phyloP scores from a whole-genome alignment of 2,329 filamentous ascomycete genomes.

The Penicillium corylophilum region DNA sequence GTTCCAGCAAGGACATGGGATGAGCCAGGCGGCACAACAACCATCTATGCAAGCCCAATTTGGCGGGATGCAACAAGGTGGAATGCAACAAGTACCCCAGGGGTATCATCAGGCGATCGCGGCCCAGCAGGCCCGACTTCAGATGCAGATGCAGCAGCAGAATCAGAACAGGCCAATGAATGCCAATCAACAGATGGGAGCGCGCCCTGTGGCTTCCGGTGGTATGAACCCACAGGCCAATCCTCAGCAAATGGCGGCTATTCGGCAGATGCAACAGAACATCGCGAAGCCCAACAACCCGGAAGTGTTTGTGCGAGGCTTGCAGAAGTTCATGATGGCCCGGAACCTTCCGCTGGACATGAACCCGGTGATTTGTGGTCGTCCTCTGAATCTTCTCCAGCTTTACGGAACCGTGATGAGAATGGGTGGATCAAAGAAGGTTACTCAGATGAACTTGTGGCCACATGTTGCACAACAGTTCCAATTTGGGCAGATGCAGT shows the following conservation, averaged over 20 bases:
- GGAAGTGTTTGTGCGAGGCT: conserved; percentile 72
- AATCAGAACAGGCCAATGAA: conserved; percentile 67
- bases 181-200: conserved; percentile 39
- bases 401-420: conserved; percentile 78
- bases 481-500: conserved; percentile 59
- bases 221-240: conserved; percentile 42
- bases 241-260: conserved; percentile 42
- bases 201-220: conserved; percentile 31
- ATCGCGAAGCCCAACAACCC: conserved; percentile 48
- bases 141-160: conserved; percentile 80
- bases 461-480: conserved; percentile 65
- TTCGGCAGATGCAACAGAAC: conserved; percentile 52
- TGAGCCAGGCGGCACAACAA: conserved; percentile 42
- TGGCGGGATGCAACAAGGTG: conserved; percentile 42
- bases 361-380: conserved; percentile 71
- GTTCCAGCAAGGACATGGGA: conserved; percentile 40
- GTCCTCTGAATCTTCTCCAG: conserved; percentile 70
- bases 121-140: conserved; percentile 67
- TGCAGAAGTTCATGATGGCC: conserved; percentile 74
- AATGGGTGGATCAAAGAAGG: conserved; percentile 71
- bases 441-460: conserved; percentile 72
- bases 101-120: conserved; percentile 61
- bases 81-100: conserved; percentile 43
- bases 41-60: conserved; percentile 50
- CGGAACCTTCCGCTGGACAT: conserved; percentile 72